Base-by-base conservation (phyloP, 148 eudicot species). In the Spergularia marina region DNA sequence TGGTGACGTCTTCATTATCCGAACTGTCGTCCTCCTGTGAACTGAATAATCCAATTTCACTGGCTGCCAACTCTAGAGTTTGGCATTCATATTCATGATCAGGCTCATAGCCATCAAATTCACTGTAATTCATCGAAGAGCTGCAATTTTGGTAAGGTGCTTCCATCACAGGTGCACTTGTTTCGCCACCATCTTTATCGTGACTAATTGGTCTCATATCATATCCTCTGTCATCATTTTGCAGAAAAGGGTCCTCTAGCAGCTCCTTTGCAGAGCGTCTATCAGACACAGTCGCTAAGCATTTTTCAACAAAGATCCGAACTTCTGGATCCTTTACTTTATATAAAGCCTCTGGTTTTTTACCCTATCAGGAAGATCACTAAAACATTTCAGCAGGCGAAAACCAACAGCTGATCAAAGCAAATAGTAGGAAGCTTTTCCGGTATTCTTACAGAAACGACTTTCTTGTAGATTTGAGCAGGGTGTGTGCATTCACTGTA, bases 391-490 rank as follows among this genome's bases (percentile, higher is more conserved):
- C 11, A 71, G 44, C 34, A 51, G 39, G 52, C 9, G 25, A 68
- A 9, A 12, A 68, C 17, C 10, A 58, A 77, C 34, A n/a, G 13
- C 23, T 16, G 16, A 49, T 53, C 17, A 71, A 76, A 68, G 44
- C 68, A 39, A 41, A 70, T 47, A 41, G 9, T 41, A 10, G 11
- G 65, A 60, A 40, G 25, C 14, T 20, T 52, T 17, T 51, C 17
- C 12, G 10, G 65, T 39, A 59, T 73, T 68, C 84, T 81, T 81
- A 81, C 85, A 71, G 82, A 58, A 49, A 71, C 80, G 47, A 82
- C 85, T 75, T 82, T 82, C 85, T 82, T 82, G 79, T 82, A 82
- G 55, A 82, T 75, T 75, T 82, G 79, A 21, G 76, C 85, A 15
- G 82, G 76, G 65, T 82, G 82, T 21, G 76, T 78, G 70, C 82